phyloP scores from a whole-genome alignment of 106 monocot species.

The Ottelia alismoides region DNA sequence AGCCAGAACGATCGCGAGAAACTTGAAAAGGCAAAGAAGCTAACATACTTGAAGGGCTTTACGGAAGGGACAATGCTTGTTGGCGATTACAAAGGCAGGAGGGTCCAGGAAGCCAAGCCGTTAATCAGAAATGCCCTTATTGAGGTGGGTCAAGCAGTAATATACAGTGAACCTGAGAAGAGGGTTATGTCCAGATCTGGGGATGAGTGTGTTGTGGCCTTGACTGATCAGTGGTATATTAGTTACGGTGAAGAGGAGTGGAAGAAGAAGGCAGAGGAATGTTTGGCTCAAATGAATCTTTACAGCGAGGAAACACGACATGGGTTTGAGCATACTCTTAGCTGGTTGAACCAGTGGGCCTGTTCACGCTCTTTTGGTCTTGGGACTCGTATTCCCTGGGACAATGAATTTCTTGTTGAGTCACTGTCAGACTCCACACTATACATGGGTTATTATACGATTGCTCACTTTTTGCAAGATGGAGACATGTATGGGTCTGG shows the following conservation, averaged over 20 bases:
- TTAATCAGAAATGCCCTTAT: conserved; percentile 52
- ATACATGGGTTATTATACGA: conserved; percentile 88
- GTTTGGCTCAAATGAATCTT: conserved; percentile 61
- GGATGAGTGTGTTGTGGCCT: conserved; percentile 89
- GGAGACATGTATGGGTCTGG: conserved; percentile 71
- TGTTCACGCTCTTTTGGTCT: conserved; percentile 96
- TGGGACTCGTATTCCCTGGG: conserved; percentile 89
- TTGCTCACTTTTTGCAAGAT: conserved; percentile 78
- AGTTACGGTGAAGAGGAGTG: conserved; percentile 81
- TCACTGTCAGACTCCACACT: conserved; percentile 94
- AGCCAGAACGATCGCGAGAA: conserved; percentile 95
- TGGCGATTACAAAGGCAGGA: conserved; percentile 62
- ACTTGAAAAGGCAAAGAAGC: conserved; percentile 80
- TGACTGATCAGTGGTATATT: conserved; percentile 95
- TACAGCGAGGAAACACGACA: conserved; percentile 57
- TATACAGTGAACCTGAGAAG: conserved; percentile 92
- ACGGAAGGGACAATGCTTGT: conserved; percentile 87
- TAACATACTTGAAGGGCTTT: conserved; percentile 90
- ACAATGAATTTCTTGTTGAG: conserved; percentile 83
- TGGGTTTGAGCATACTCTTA: conserved; percentile 78
- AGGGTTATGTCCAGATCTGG: conserved; percentile 84
- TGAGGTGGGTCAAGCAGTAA: conserved; percentile 50
- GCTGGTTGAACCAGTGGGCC: conserved; percentile 99
- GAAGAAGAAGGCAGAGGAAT: conserved; percentile 56
- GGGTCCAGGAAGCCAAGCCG: conserved; percentile 82